A percentile compares a stretch with the other conserved stretches of the same genome.
phyloP scores from a whole-genome alignment of 371 early-diverging fungal species.

The Chytridiales sp. region DNA sequence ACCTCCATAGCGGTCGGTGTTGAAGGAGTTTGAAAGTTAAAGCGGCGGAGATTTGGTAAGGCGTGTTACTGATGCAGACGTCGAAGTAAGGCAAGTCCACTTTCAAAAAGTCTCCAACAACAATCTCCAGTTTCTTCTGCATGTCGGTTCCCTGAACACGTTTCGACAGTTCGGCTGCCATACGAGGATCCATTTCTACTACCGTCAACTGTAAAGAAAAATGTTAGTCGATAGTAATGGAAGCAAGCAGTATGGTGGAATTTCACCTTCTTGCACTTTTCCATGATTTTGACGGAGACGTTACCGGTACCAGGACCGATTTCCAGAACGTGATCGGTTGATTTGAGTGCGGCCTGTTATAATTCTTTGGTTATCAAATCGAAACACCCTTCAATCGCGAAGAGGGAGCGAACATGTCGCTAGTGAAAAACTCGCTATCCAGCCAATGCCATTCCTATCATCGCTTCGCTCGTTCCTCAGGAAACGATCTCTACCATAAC shows the following conservation, averaged over 20 bases:
- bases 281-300: constrained; percentile 95
- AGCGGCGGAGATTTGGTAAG: constrained; percentile 98
- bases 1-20: constrained; percentile 89
- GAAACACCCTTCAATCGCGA: not conserved
- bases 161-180: constrained; percentile 97
- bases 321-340: constrained; percentile 97
- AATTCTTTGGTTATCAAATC: not conserved
- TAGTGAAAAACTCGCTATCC: not conserved
- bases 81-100: constrained; percentile 98
- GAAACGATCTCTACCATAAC: not conserved
- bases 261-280: constrained; percentile 87
- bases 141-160: constrained; percentile 92
- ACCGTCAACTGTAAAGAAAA: constrained; percentile 61
- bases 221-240: not conserved
- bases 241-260: constrained; percentile 4
- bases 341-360: constrained; percentile 77
- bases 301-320: constrained; percentile 99
- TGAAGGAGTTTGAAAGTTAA: constrained; percentile 95
- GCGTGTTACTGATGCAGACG: constrained; percentile 99
- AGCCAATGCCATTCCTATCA: too few relatives aligned
- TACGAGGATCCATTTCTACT: constrained; percentile 97
- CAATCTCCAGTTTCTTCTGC: constrained; percentile 88
- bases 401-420: not conserved
- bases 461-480: too few relatives aligned
- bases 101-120: constrained; percentile 98